Conservation (phyloP, 2,329 filamentous ascomycete species). For the Cadophora sp. region DNA sequence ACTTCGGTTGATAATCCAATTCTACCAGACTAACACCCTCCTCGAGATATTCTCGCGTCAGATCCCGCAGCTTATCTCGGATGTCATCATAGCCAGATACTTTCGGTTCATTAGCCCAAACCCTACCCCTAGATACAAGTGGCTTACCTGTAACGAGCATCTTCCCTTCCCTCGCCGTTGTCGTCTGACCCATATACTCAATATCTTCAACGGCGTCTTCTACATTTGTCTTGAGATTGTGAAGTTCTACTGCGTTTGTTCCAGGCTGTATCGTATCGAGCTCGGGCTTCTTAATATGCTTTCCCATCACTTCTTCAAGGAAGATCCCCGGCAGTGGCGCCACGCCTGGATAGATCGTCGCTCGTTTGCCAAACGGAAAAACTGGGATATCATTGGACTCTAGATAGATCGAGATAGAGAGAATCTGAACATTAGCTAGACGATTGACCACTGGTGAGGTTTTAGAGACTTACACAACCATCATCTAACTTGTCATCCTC, state of each 20-base stretch:
- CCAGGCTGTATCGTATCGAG: conserved; percentile 16
- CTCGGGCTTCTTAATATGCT: conserved; percentile 19
- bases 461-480: conserved; percentile 14
- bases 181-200: conserved; percentile 1
- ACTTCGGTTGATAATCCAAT: conserved; percentile 17
- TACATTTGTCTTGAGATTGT: conserved; percentile 17
- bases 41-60: conserved; percentile 16
- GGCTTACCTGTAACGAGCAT: conserved; percentile 18
- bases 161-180: conserved; percentile 9
- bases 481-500: conserved; percentile 17
- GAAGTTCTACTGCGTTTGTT: conserved; percentile 10
- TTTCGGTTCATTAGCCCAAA: conserved; percentile 13
- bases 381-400: conserved; percentile 11
- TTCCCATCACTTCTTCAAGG: conserved; percentile 17
- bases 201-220: conserved; percentile 17
- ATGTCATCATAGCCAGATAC: conserved; percentile 14
- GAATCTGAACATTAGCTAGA: conserved; percentile 13
- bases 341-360: conserved; percentile 10
- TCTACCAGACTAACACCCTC: conserved; percentile 18
- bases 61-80: conserved; percentile 13
- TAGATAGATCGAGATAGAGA: conserved; percentile 17
- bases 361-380: conserved; percentile 10
- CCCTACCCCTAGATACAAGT: conserved; percentile 13
- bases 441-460: not conserved
- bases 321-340: conserved; percentile 12